Percentiles rank a stretch among this genome's conserved stretches.
Conservation (phyloP, 306 rosid species). For the Luffa acutangula region DNA sequence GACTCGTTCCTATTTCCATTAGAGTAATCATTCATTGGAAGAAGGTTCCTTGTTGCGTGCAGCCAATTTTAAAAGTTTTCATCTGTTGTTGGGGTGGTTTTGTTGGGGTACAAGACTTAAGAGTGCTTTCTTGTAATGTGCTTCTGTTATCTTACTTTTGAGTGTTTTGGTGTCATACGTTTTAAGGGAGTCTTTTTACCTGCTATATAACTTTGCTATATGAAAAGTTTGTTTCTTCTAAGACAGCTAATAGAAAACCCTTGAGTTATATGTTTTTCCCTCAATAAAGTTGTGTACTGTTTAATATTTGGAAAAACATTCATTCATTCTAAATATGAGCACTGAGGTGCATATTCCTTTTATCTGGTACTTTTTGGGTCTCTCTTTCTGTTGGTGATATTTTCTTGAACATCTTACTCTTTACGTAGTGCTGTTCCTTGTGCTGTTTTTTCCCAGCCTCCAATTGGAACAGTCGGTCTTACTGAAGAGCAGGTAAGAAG, state of each 20-base stretch:
- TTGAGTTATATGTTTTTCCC: not conserved
- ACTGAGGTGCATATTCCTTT: not conserved
- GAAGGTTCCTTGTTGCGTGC: not conserved
- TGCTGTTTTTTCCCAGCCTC: constrained; percentile 98
- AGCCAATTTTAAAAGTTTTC: not conserved
- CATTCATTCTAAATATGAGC: not conserved
- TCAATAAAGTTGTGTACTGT: not conserved
- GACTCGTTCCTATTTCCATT: not conserved
- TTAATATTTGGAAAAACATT: not conserved
- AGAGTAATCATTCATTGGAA: not conserved
- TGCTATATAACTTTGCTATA: not conserved
- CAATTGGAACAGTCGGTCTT: constrained; percentile 88
- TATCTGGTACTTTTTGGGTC: not conserved
- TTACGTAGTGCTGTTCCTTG: constrained; percentile 68
- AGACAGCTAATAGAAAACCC: not conserved
- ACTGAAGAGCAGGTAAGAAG: constrained; percentile 74
- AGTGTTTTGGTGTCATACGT: not conserved
- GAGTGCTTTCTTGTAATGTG: not conserved
- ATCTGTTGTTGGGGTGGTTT: not conserved
- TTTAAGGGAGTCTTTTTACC: not conserved
- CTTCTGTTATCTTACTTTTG: not conserved
- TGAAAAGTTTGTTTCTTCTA: not conserved
- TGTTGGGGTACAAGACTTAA: not conserved
- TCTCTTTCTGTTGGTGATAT: not conserved
- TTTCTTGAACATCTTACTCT: constrained; percentile 7